Evolutionary conservation across 1,139 yeast species (phyloP).

Genomic region (Geotrichum bryndzae): DNA sequence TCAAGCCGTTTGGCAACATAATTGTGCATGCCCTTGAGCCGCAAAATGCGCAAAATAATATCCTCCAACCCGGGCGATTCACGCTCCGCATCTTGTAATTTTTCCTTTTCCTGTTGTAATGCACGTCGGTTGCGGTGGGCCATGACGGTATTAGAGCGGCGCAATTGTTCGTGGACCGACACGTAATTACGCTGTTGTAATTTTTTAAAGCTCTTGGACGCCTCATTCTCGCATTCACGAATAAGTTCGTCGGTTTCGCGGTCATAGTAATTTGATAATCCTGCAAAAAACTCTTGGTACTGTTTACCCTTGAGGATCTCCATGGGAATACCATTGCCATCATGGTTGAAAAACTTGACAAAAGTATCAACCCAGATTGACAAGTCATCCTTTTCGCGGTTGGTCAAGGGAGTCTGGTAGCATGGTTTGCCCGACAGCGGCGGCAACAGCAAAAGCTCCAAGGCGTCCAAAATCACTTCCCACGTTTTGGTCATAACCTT

Average conservation of each 20-base stretch:
- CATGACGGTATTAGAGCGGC: constrained; percentile 59
- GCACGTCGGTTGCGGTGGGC: constrained; percentile 67
- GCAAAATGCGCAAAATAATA: constrained; percentile 55
- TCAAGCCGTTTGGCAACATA: constrained; percentile 52
- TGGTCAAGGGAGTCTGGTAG: constrained; percentile 45
- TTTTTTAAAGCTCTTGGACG: constrained; percentile 29
- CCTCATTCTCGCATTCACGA: constrained; percentile 53
- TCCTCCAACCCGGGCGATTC: constrained; percentile 62
- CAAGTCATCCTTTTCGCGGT: constrained; percentile 60
- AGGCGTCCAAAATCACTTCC: constrained; percentile 57
- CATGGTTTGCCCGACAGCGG: constrained; percentile 56
- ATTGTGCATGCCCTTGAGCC: constrained; percentile 41
- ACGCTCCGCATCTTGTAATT: constrained; percentile 47
- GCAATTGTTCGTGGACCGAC: constrained; percentile 50
- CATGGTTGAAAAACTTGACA: constrained; percentile 69
- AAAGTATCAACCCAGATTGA: constrained; percentile 66
- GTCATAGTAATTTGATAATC: constrained; percentile 65
- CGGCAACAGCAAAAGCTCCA: constrained; percentile 68
- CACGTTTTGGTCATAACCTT: constrained; percentile 75
- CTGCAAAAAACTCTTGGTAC: constrained; percentile 53
- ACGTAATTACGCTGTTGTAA: constrained; percentile 28
- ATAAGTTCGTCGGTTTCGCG: constrained; percentile 46
- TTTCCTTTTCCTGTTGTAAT: constrained; percentile 49
- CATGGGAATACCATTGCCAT: constrained; percentile 76
- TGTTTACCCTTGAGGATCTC: constrained; percentile 57